Percentiles rank a stretch among this genome's conserved stretches.
Conservation (phyloP, 1,139 yeast species). For the Saccharomyces uvarum region DNA sequence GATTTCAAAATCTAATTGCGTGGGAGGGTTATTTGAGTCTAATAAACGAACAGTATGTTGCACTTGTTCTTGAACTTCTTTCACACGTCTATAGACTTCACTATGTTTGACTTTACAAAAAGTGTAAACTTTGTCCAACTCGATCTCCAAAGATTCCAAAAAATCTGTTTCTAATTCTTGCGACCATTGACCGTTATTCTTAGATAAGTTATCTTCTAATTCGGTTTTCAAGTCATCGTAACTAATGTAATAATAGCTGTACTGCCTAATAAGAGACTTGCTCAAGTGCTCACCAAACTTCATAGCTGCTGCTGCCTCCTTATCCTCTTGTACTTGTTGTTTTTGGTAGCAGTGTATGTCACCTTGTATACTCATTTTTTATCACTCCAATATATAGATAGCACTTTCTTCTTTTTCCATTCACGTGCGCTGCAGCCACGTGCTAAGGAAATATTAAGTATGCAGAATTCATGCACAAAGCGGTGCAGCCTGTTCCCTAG, state of each 20-base stretch:
- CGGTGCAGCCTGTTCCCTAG: too few relatives aligned
- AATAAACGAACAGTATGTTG: slow-evolving; percentile 50
- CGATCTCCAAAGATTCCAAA: slow-evolving; percentile 63
- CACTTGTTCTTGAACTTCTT: slow-evolving; percentile 67
- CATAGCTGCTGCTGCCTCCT: slow-evolving; percentile 11
- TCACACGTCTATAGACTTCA: slow-evolving; percentile 75
- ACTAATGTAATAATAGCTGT: slow-evolving; percentile 79
- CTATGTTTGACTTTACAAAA: slow-evolving; percentile 83
- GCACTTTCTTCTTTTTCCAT: neutral
- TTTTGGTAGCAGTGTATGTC: neutral
- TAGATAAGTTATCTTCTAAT: slow-evolving; percentile 55
- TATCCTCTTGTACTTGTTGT: neutral
- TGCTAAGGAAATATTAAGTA: too few relatives aligned
- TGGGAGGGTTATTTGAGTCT: slow-evolving; percentile 35
- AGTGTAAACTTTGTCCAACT: slow-evolving; percentile 82
- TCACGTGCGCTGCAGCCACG: too few relatives aligned
- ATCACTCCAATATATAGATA: neutral
- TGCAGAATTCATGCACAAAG: too few relatives aligned
- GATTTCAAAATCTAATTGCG: slow-evolving; percentile 81
- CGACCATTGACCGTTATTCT: slow-evolving; percentile 55
- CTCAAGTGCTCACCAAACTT: slow-evolving; percentile 71
- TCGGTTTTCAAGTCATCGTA: slow-evolving; percentile 85
- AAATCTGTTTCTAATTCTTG: slow-evolving; percentile 75
- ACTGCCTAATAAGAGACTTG: slow-evolving; percentile 70
- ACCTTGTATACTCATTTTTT: neutral